Conservation (phyloP, 352 stramenopile genomes). For the Phytophthora foliorum region DNA sequence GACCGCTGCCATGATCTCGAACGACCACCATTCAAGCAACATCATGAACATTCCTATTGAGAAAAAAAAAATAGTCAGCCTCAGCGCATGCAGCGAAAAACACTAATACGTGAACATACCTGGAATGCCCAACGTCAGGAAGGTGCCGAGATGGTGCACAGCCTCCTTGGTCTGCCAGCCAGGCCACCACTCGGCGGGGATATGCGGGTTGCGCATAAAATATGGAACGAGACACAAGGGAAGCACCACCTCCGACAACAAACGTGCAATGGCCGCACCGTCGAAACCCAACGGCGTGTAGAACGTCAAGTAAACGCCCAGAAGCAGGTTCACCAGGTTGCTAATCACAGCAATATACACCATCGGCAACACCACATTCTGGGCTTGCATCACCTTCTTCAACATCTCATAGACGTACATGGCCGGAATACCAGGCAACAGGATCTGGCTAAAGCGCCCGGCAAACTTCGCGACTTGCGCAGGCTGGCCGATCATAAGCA, state of each 20-base stretch:
- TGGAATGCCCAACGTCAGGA: conserved; percentile 75
- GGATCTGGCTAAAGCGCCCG: conserved; percentile 72
- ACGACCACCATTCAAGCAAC: conserved; percentile 82
- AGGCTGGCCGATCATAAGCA: conserved; percentile 76
- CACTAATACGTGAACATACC: conserved; percentile 52
- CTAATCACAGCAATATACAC: conserved; percentile 79
- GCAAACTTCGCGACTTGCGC: conserved; percentile 68
- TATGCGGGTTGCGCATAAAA: conserved; percentile 62
- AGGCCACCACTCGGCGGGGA: conserved; percentile 61
- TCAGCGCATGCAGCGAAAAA: background rate
- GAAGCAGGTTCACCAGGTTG: conserved; percentile 80
- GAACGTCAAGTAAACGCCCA: conserved; percentile 85
- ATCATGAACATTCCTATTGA: conserved; percentile 73
- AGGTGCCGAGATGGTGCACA: conserved; percentile 60
- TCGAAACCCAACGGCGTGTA: conserved; percentile 83
- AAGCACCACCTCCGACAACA: conserved; percentile 66
- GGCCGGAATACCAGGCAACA: conserved; percentile 82
- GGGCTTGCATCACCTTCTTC: conserved; percentile 87
- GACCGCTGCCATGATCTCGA: conserved; percentile 82
- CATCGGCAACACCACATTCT: conserved; percentile 90
- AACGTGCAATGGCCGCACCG: conserved; percentile 80
- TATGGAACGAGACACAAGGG: conserved; percentile 69
- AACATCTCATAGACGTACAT: conserved; percentile 89
- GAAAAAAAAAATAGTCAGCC: background rate
- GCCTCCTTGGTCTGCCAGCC: conserved; percentile 73